A percentile compares a stretch with the other conserved stretches of the same genome.
Evolutionary conservation across 129 eudicot genomes (phyloP).

Genomic region (Flaveria trinervia): DNA sequence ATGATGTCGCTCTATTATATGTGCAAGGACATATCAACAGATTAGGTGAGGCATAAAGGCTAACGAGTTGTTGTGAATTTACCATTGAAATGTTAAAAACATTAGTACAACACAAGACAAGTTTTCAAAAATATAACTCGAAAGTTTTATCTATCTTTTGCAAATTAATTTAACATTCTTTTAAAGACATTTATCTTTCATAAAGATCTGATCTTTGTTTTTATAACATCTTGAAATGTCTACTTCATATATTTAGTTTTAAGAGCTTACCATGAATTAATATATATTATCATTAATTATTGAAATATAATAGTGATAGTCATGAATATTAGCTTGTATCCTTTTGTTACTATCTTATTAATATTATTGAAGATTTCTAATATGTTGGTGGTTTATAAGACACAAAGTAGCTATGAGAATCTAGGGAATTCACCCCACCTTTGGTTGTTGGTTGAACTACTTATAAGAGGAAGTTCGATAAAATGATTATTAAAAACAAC

Average conservation of each 20-base stretch:
- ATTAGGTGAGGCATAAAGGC: background rate
- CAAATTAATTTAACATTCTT: background rate
- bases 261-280: no score
- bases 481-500: background rate
- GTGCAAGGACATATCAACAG: background rate
- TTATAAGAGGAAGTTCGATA: background rate
- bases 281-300: background rate
- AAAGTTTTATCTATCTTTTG: background rate
- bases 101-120: background rate
- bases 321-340: background rate
- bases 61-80: background rate
- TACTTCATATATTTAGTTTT: no score
- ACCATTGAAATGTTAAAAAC: background rate
- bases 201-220: background rate
- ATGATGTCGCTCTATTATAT: background rate
- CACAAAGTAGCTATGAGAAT: slow-evolving; percentile 19
- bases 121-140: background rate
- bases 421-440: background rate
- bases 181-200: background rate
- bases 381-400: slow-evolving; percentile 26
- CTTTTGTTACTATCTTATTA: background rate
- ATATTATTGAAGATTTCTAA: slow-evolving; percentile 2
- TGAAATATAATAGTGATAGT: background rate
- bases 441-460: slow-evolving; percentile 28
- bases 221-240: background rate